Evolutionary conservation across 2,329 filamentous ascomycete genomes (phyloP).

Genomic region (Pyrenophora graminea): DNA sequence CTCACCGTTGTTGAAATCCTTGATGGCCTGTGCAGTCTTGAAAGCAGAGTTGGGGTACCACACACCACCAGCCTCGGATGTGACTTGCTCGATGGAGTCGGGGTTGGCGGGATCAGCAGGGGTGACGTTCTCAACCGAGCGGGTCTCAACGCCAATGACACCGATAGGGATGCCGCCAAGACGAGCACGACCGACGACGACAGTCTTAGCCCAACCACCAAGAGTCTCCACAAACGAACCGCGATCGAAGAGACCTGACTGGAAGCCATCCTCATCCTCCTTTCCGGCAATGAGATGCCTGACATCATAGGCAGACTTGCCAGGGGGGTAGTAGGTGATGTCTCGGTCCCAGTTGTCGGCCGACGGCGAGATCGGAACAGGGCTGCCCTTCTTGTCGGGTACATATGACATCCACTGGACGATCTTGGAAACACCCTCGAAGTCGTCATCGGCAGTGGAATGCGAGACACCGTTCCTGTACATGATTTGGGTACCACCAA

Average conservation of each 20-base stretch:
- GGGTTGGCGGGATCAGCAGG: constrained; percentile 97
- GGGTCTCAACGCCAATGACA: constrained; percentile 96
- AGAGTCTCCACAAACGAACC: constrained; percentile 96
- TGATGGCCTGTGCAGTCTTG: constrained; percentile 99
- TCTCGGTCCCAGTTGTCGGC: constrained; percentile 92
- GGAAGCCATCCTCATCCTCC: constrained; percentile 82
- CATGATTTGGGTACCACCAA: constrained; percentile 99
- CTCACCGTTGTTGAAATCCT: constrained; percentile 98
- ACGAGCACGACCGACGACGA: constrained; percentile 93
- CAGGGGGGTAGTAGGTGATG: constrained; percentile 76
- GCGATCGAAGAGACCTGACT: constrained; percentile 92
- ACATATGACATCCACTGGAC: constrained; percentile 98
- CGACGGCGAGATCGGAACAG: constrained; percentile 87
- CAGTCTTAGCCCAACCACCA: constrained; percentile 94
- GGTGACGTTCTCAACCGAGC: constrained; percentile 93
- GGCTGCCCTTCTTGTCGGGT: constrained; percentile 90
- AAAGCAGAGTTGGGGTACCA: constrained; percentile 99
- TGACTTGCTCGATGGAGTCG: constrained; percentile 94
- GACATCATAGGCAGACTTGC: constrained; percentile 88
- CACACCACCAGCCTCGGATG: constrained; percentile 93
- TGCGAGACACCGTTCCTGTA: constrained; percentile 98
- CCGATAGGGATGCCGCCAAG: constrained; percentile 97
- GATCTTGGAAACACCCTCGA: constrained; percentile 96
- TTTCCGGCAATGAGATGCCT: constrained; percentile 91
- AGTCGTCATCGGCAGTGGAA: constrained; percentile 97